Base-by-base conservation (phyloP, 345 rosid genomes). In the Lepidium didymum region DNA sequence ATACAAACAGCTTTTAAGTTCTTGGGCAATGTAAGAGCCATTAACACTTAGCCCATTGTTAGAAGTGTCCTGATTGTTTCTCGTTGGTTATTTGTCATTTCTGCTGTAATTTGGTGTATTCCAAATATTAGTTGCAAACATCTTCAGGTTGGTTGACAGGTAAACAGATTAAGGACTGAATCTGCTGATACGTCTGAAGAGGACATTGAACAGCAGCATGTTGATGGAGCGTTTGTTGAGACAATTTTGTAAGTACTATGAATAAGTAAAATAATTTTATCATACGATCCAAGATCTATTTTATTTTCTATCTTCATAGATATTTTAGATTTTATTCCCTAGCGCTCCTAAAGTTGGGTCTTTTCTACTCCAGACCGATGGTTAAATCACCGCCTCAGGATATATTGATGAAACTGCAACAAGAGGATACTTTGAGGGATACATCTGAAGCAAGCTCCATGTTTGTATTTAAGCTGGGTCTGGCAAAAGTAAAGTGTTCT, bases 221-320 rank as follows among this genome's bases (percentile, higher is more conserved):
- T 94, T 54, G 99, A 94, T 80, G 93, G 75, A 63, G 96, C 95
- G 56, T 90, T 94, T 77, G 93, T 94, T 59, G 99, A 91, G 67
- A 86, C 96, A 62, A 19, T 89, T 33, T 72, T 91, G 97, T 91
- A 73, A 86, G 96, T 81, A 77, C 36, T 47, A 15, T 46, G 19
- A 29, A 62, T 42, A 41, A 68, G 49, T 65, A 31, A 36, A 57
- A 66, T 47, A 50, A 60, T 10, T 29, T 12, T 51, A 35, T 38
- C 15, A 21, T 51, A 35, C 51, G 13, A 25, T 38, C 11, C 29
- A 36, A 64, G 41, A 56, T 59, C 16, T 64, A 29, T 69, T 14
- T 19, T 49, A 42, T 43, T 49, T 40, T 73, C 46, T 57, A 49
- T 50, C 51, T 46, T 63, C 71, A 6, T 18, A 6, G 16, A 49